Percentiles rank a stretch among this genome's conserved stretches.
Evolutionary conservation across 441 rosid genomes (phyloP).

Genomic region (Populus hybrid): DNA sequence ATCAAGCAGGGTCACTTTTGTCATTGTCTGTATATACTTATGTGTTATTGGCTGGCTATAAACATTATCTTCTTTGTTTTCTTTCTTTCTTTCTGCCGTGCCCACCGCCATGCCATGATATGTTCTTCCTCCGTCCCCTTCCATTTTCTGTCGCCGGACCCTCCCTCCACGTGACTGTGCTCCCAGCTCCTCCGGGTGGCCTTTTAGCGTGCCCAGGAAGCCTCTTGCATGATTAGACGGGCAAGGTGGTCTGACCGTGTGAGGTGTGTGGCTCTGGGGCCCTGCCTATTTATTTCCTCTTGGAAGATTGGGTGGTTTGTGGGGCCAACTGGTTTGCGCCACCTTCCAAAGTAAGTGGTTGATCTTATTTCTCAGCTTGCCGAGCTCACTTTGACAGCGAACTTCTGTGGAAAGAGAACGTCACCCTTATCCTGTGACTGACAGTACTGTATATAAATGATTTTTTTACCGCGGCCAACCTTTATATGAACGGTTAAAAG

Average conservation of each 20-base stretch:
- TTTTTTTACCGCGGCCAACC: background rate
- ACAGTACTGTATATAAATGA: no score
- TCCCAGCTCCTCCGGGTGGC: background rate
- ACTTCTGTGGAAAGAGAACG: background rate
- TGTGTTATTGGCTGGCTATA: background rate
- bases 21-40: conserved; percentile 1
- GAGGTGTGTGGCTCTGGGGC: background rate
- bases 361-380: no score
- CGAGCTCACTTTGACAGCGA: background rate
- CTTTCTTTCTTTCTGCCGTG: background rate
- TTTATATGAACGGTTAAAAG: background rate
- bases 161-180: conserved; percentile 27
- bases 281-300: background rate
- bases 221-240: conserved; percentile 10
- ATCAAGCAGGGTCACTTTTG: conserved; percentile 18
- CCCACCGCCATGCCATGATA: background rate
- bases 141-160: background rate
- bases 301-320: background rate
- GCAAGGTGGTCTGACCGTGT: conserved; percentile 8
- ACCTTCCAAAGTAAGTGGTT: background rate
- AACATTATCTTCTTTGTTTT: background rate
- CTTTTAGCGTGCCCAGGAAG: conserved; percentile 15
- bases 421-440: background rate
- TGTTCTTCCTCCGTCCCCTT: background rate
- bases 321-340: background rate